phyloP scores from a whole-genome alignment of 2,329 filamentous ascomycete genomes.

The Colletotrichum filicis region DNA sequence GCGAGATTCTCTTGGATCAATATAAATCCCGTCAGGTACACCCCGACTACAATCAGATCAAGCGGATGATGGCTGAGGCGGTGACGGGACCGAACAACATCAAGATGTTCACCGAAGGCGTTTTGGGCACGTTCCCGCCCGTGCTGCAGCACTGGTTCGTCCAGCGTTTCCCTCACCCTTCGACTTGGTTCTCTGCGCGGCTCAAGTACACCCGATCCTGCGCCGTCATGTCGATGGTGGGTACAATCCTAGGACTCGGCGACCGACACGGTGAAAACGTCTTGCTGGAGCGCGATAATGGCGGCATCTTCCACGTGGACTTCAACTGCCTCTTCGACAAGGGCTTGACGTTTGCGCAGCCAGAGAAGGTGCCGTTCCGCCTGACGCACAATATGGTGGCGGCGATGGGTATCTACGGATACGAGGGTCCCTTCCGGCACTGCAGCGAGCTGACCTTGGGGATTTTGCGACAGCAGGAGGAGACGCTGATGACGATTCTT shows the following conservation, averaged over 20 bases:
- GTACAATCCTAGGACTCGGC: conserved; percentile 91
- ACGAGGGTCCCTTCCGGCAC: conserved; percentile 91
- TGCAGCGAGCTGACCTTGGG: conserved; percentile 89
- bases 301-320: conserved; percentile 96
- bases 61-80: conserved; percentile 72
- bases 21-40: conserved; percentile 80
- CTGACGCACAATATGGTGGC: conserved; percentile 99
- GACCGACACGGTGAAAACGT: conserved; percentile 99
- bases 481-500: conserved; percentile 96
- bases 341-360: conserved; percentile 92
- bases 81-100: conserved; percentile 68
- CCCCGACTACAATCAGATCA: conserved; percentile 76
- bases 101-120: conserved; percentile 75
- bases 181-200: conserved; percentile 89
- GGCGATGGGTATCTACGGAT: conserved; percentile 94
- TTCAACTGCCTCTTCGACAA: conserved; percentile 99
- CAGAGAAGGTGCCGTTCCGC: conserved; percentile 94
- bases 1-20: conserved; percentile 86
- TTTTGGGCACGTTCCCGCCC: conserved; percentile 77
- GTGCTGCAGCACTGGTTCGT: conserved; percentile 96
- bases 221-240: conserved; percentile 99
- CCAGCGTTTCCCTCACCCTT: conserved; percentile 92
- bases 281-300: conserved; percentile 91
- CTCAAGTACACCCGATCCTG: conserved; percentile 92
- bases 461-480: conserved; percentile 89